These are phyloP conservation scores for Vanrija sp. DNA, from an alignment of 1,284 basidiomycete genomes.

Conservation along the genomic window DNA sequence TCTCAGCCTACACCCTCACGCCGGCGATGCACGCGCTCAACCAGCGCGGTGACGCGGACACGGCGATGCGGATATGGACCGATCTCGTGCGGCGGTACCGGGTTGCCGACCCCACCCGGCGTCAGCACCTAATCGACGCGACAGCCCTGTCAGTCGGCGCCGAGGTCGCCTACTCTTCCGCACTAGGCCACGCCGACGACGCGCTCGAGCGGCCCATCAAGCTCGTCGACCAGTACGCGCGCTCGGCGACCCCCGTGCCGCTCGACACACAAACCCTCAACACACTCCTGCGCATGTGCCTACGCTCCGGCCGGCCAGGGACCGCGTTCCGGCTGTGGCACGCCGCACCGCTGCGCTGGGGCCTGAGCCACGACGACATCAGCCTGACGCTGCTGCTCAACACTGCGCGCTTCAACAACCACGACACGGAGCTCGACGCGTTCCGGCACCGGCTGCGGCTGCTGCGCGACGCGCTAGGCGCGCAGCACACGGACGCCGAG, in stretches of 20 bases:
- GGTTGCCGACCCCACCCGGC: background rate
- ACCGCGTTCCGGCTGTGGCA: slow-evolving; percentile 35
- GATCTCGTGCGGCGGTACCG: slow-evolving; percentile 16
- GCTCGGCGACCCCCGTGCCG: background rate
- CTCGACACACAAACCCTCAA: slow-evolving; percentile 35
- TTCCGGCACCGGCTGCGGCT: slow-evolving; percentile 22
- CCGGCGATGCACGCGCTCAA: slow-evolving; percentile 28
- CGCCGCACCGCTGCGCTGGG: slow-evolving; percentile 36
- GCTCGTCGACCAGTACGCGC: slow-evolving; percentile 26
- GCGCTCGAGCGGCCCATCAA: slow-evolving; percentile 20
- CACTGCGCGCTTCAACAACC: slow-evolving; percentile 17
- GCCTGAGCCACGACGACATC: slow-evolving; percentile 27
- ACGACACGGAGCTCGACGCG: slow-evolving; percentile 9
- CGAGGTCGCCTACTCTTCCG: slow-evolving; percentile 11
- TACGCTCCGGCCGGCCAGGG: slow-evolving; percentile 8
- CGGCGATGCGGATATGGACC: slow-evolving; percentile 25
- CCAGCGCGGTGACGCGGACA: slow-evolving; percentile 11
- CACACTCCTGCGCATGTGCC: slow-evolving; percentile 27
- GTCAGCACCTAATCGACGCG: slow-evolving; percentile 23
- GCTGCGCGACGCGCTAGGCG: slow-evolving; percentile 22
- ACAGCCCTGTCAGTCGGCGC: slow-evolving; percentile 28
- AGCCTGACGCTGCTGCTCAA: slow-evolving; percentile 34
- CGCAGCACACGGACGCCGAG: background rate
- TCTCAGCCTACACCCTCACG: slow-evolving; percentile 21
- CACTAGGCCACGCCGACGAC: background rate